Percentiles rank a stretch among this genome's conserved stretches.
These are phyloP conservation scores for Drosera spatulata DNA, from an alignment of 179 eudicot species.

Conservation along the genomic window DNA sequence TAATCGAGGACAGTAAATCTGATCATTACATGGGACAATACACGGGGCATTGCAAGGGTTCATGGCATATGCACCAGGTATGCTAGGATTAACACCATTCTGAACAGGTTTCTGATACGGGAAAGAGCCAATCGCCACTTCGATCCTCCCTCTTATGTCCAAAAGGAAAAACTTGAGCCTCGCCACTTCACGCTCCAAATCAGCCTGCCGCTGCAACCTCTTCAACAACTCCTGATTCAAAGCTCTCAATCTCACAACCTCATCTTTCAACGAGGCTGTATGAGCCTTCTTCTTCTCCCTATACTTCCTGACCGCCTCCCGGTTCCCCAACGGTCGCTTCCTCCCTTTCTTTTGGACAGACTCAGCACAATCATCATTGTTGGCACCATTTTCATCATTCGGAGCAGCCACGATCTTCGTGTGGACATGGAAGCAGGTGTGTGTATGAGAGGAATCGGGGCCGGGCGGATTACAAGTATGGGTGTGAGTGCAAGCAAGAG, in stretches of 20 bases:
- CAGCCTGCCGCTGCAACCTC: constrained; percentile 74
- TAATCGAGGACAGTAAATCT: constrained; percentile 61
- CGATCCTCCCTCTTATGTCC: constrained; percentile 92
- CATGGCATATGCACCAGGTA: constrained; percentile 43
- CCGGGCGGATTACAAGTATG: constrained; percentile 85
- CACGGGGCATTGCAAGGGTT: constrained; percentile 70
- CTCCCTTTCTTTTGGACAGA: constrained; percentile 46
- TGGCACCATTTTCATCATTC: constrained; percentile 47
- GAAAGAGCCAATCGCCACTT: constrained; percentile 92
- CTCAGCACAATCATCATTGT: constrained; percentile 73
- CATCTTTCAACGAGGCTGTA: constrained; percentile 80
- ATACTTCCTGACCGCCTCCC: constrained; percentile 96
- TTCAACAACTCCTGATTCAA: constrained; percentile 74
- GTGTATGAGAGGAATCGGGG: constrained; percentile 67
- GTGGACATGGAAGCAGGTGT: constrained; percentile 90
- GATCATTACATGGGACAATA: constrained; percentile 26
- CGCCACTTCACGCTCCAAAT: constrained; percentile 76
- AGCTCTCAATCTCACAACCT: constrained; percentile 67
- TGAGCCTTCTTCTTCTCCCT: constrained; percentile 95
- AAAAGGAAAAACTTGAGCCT: constrained; percentile 94
- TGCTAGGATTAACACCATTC: constrained; percentile 16
- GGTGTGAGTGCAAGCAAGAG: constrained; percentile 82
- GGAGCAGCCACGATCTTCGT: constrained; percentile 68
- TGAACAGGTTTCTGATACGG: too few species aligned
- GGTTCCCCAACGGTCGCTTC: constrained; percentile 65